phyloP scores from a whole-genome alignment of 495 filamentous ascomycete species.

The Penicillium desertorum region DNA sequence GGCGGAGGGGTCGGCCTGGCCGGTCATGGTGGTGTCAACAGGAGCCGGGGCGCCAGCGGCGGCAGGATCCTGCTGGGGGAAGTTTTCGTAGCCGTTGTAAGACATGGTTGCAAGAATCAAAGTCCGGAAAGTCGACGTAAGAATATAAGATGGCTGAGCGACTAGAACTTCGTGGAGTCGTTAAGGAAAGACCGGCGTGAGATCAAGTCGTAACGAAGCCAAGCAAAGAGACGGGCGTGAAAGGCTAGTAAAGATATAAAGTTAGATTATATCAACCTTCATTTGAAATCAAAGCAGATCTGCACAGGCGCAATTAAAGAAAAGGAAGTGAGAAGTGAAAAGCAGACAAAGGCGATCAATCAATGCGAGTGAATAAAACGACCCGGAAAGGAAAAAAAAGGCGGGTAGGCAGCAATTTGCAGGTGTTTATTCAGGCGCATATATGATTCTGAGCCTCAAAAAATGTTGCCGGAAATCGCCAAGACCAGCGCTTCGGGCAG shows the following conservation, averaged over 20 bases:
- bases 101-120: conserved; percentile 47
- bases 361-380: neutral
- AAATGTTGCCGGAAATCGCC: conserved; percentile 13
- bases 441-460: conserved; percentile 9
- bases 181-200: conserved; percentile 42
- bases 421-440: neutral
- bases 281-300: neutral
- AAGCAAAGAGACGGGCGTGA: conserved; percentile 27
- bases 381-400: neutral
- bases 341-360: neutral
- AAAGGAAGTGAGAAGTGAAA: neutral
- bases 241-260: conserved; percentile 18
- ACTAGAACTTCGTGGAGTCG: conserved; percentile 44
- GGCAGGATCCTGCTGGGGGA: conserved; percentile 56
- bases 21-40: conserved; percentile 52
- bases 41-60: conserved; percentile 53
- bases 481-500: conserved; percentile 14
- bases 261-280: conserved; percentile 12
- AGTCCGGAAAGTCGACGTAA: conserved; percentile 33
- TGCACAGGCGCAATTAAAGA: neutral
- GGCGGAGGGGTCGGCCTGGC: conserved; percentile 55
- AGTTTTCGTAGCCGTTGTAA: conserved; percentile 60
- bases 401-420: neutral
- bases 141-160: conserved; percentile 41
- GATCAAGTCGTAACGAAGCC: conserved; percentile 42